phyloP scores from a whole-genome alignment of 1,284 basidiomycete species.

The Cutaneotrichosporon cavernicola region DNA sequence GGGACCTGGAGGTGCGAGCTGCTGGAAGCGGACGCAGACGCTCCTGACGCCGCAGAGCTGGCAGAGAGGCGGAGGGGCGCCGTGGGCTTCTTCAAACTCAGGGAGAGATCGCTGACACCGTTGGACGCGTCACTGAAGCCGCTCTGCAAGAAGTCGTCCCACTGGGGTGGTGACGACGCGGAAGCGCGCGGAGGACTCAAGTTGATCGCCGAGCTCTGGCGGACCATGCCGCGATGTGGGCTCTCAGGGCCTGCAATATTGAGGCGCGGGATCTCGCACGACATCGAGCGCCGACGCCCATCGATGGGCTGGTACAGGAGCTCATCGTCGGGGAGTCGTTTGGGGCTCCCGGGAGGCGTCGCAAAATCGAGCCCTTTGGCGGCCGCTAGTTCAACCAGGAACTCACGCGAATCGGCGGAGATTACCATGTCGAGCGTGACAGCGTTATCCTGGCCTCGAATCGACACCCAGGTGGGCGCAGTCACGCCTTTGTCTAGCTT shows the following conservation, averaged over 20 bases:
- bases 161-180: conserved; percentile 10
- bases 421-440: conserved; percentile 25
- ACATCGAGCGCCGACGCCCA: conserved; percentile 28
- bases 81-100: conserved; percentile 16
- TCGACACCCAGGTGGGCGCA: conserved; percentile 11
- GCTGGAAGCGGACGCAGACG: background rate
- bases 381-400: conserved; percentile 20
- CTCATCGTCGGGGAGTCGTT: conserved; percentile 8
- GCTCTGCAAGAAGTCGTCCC: conserved; percentile 29
- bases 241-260: background rate
- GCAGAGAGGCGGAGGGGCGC: background rate
- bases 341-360: conserved; percentile 12
- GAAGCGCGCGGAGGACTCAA: conserved; percentile 10
- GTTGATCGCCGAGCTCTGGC: conserved; percentile 15
- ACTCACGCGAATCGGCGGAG: conserved; percentile 25
- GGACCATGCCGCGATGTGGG: conserved; percentile 2
- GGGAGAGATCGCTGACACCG: conserved; percentile 16
- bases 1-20: conserved; percentile 7
- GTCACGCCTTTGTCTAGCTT: conserved; percentile 18
- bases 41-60: background rate
- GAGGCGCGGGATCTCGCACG: conserved; percentile 20
- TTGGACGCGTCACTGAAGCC: conserved; percentile 31
- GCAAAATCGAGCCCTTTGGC: conserved; percentile 19
- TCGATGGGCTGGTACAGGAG: conserved; percentile 28
- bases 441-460: conserved; percentile 13